Conservation (phyloP, 768 basidiomycete species). For the Mycena filopes region DNA sequence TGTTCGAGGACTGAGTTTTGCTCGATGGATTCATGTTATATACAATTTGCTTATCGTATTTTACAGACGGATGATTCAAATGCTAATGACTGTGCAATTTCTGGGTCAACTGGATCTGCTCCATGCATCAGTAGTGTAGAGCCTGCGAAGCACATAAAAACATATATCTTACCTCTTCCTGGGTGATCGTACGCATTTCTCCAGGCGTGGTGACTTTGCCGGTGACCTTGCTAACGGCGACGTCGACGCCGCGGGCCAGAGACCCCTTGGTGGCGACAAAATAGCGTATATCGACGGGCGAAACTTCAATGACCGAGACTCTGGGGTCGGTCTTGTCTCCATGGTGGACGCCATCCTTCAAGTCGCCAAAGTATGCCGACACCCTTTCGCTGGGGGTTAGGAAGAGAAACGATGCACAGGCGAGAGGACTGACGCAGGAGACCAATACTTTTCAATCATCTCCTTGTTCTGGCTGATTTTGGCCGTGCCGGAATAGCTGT, state of each 20-base stretch:
- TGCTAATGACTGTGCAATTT: constrained; percentile 19
- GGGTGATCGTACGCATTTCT: constrained; percentile 78
- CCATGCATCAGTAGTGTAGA: background rate
- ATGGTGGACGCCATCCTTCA: constrained; percentile 86
- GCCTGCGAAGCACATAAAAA: background rate
- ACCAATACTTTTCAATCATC: constrained; percentile 75
- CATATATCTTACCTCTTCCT: constrained; percentile 67
- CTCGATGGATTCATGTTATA: background rate
- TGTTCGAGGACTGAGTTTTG: constrained; percentile 58
- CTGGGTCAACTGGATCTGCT: constrained; percentile 59
- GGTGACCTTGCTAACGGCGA: constrained; percentile 65
- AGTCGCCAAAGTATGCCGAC: constrained; percentile 86
- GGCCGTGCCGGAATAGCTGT: constrained; percentile 78
- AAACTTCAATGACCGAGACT: constrained; percentile 80
- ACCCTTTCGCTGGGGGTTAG: constrained; percentile 51
- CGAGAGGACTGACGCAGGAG: constrained; percentile 50
- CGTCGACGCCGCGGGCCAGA: constrained; percentile 68
- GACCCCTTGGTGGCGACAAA: constrained; percentile 75
- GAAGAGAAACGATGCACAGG: background rate
- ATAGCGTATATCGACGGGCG: constrained; percentile 85
- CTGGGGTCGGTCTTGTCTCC: constrained; percentile 86
- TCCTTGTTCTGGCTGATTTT: constrained; percentile 70
- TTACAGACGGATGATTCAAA: constrained; percentile 4
- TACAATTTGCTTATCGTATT: constrained; percentile 11
- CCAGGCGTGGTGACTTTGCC: constrained; percentile 78